Conservation (phyloP, 306 rosid genomes). For the Malus sylvestris region DNA sequence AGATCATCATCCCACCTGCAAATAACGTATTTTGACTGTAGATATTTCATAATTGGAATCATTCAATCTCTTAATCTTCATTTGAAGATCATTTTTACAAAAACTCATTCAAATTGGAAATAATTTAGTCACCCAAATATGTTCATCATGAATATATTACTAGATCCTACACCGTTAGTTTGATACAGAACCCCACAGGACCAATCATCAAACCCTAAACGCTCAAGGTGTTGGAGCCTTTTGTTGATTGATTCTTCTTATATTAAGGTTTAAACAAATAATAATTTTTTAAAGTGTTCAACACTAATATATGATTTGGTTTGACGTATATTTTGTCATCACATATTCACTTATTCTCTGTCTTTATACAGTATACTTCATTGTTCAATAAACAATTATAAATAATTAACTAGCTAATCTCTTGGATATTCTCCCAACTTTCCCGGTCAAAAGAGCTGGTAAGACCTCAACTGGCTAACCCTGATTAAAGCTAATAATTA, state of each 20-base stretch:
- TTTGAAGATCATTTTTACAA: too few species aligned
- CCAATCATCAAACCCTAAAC: too few species aligned
- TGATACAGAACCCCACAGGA: too few species aligned
- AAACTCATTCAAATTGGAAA: too few species aligned
- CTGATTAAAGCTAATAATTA: background rate
- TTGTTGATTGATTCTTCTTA: background rate
- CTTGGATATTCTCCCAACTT: background rate
- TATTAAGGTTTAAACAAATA: background rate
- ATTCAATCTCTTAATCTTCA: too few species aligned
- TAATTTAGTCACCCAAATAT: too few species aligned
- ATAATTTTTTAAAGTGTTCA: background rate
- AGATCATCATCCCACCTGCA: too few species aligned
- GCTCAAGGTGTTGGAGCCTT: too few species aligned
- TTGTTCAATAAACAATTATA: background rate
- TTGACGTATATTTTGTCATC: background rate
- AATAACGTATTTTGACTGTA: too few species aligned
- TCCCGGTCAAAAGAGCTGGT: conserved; percentile 2
- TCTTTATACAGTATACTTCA: background rate
- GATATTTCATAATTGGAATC: too few species aligned
- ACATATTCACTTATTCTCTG: background rate
- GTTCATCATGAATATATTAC: too few species aligned
- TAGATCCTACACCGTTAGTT: too few species aligned
- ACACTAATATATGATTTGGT: background rate
- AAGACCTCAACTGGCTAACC: background rate
- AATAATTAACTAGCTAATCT: background rate